Conservation (phyloP, 306 rosid species). For the Purshia tridentata region DNA sequence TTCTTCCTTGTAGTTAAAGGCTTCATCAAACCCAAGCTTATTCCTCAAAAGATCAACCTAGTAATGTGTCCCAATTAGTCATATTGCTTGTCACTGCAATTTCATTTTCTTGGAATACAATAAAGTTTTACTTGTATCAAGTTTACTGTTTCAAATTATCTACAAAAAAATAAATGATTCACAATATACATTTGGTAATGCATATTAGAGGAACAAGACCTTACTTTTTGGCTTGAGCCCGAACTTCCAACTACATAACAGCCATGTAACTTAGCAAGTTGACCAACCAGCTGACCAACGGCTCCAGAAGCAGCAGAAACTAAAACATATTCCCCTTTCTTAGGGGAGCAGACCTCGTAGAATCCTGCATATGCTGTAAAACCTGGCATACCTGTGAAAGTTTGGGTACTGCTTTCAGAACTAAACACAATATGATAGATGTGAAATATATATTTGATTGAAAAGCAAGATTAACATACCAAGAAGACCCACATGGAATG, state of each 20-base stretch:
- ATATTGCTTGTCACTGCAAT: neutral
- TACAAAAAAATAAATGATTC: neutral
- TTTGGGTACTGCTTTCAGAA: slow-evolving; percentile 12
- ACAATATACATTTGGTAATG: neutral
- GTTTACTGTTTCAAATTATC: neutral
- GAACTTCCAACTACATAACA: slow-evolving; percentile 52
- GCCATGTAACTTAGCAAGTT: slow-evolving; percentile 51
- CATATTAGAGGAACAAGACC: neutral
- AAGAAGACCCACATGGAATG: slow-evolving; percentile 57
- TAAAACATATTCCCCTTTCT: slow-evolving; percentile 43
- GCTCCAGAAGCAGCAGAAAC: slow-evolving; percentile 59
- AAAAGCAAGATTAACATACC: slow-evolving; percentile 32
- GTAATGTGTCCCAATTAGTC: neutral
- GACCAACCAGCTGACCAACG: slow-evolving; percentile 55
- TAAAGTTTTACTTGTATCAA: neutral
- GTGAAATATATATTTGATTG: neutral
- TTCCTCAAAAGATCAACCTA: slow-evolving; percentile 51
- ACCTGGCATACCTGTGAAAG: slow-evolving; percentile 44
- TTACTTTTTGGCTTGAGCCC: slow-evolving; percentile 44
- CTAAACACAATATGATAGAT: neutral
- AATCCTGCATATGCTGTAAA: slow-evolving; percentile 48
- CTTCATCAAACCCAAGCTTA: slow-evolving; percentile 55
- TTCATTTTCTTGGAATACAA: neutral
- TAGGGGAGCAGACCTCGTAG: slow-evolving; percentile 48
- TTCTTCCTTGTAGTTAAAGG: slow-evolving; percentile 71